Evolutionary conservation across 1,139 yeast species (phyloP), one percentile per base, ranked within the genome.

Genomic region (Candida pseudoviswanathii): DNA sequence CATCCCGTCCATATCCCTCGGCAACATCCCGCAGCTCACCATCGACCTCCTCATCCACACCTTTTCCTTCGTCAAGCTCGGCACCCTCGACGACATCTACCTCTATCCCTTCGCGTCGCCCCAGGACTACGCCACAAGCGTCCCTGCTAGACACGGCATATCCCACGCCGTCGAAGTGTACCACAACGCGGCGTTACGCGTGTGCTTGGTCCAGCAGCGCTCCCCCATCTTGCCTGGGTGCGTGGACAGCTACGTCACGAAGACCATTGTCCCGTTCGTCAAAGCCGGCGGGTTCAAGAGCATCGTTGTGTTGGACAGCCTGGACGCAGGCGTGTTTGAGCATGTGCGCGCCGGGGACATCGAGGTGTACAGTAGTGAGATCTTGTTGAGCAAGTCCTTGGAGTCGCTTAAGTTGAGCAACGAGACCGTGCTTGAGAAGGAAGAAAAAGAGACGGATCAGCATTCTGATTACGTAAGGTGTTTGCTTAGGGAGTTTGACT

Each of bases 81-180:
- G 81, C 4, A 64, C 78, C 22, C 66, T 91, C 32, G 86, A 86
- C 59, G 84, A 82, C 46, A 65, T 71, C 3, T 81, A 75, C 58
- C 66, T 91, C 25, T 89, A 88, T 59, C 97, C 99, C 2, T 90
- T 92, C 68, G 84, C 85, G 0, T 88, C 96, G 0, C 95, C 97
- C 1, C 68, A 80, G 9, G 97, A 91, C 63, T 55, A 56, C 37
- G 30, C 30, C 4, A 51, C 51, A 7, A 51, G 46, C 24, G 47
- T 40, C 2, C 33, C 41, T 4, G 29, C 38, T 3, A 46, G 38
- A 7, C 41, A 9, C 53, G 82, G 84, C 3, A 64, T 86, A 42
- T 66, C 85, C 4, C 79, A 86, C 2, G 82, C 86, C 0, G 63
- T 87, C 26, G 96, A 90, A 58, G 75, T 86, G 1, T 84, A 78